Conservation (phyloP, 257 asterid species). For the Solanum bulbocastanum region DNA sequence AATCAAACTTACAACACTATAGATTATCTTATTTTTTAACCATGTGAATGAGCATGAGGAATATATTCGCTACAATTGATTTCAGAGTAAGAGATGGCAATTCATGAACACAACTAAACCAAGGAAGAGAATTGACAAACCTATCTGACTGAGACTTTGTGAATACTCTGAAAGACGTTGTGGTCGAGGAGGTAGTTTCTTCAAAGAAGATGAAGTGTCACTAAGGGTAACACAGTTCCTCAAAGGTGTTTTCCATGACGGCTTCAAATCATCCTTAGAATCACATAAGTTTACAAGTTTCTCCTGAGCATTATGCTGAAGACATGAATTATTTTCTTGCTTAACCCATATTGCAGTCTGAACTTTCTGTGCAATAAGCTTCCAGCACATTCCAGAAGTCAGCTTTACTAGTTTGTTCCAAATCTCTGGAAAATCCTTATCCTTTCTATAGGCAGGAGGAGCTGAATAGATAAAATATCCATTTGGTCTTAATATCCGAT, state of each 20-base stretch:
- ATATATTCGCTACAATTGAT: not conserved
- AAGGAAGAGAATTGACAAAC: conserved; percentile 22
- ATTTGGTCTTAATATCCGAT: conserved; percentile 63
- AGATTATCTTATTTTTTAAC: not conserved
- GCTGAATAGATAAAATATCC: conserved; percentile 96
- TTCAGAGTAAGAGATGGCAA: not conserved
- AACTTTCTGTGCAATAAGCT: conserved; percentile 75
- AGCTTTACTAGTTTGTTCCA: conserved; percentile 71
- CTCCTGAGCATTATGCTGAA: conserved; percentile 44
- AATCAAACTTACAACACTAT: not conserved
- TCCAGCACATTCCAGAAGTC: conserved; percentile 97
- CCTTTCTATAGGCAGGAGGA: conserved; percentile 94
- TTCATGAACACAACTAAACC: not conserved
- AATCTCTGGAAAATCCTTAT: conserved; percentile 72
- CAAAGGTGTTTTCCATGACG: conserved; percentile 56
- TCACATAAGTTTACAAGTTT: conserved; percentile 56
- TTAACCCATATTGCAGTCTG: conserved; percentile 94
- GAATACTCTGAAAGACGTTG: conserved; percentile 89
- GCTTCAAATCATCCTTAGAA: conserved; percentile 32
- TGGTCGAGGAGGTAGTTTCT: conserved; percentile 67
- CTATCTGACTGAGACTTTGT: conserved; percentile 43
- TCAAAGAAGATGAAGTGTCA: conserved; percentile 7
- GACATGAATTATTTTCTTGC: conserved; percentile 55
- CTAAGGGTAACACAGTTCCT: conserved; percentile 39
- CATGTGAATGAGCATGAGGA: not conserved